Base-by-base conservation (phyloP, 331 rosid species). In the Malus hybrid region DNA sequence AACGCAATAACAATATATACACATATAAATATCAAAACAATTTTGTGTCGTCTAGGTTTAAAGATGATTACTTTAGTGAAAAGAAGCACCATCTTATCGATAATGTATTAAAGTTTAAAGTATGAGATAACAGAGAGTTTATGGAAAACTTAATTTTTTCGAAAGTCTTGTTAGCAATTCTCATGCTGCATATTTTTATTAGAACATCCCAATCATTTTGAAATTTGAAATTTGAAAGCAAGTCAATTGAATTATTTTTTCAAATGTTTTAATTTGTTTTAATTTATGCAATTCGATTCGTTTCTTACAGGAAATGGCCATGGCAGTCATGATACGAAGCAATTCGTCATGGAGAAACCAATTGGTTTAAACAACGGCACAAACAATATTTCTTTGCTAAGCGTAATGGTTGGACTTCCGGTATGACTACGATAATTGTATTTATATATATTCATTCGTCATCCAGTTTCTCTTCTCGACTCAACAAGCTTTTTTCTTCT, bases 351-450 rank as follows among this genome's bases (percentile, higher is more conserved):
- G 75, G 90, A 87, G 80, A 29, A 52, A 12, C 82, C 88, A 3
- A 28, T 88, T 29, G 33, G 30, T 28, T 42, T 89, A 34, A 68
- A 26, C 44, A 76, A 83, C 66, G 93, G 95, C 60, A 73, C 72
- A 46, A 87, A 89, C 77, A 82, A 86, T 63, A 76, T 87, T 73
- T 81, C 89, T 28, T 55, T 89, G 48, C 86, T 86, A 10, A 85
- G 93, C 22, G 86, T 86, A 68, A 87, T 89, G 86, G 95, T 84
- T 69, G 95, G 97, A 69, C 73, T 91, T 63, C 89, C 93, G 77
- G 97, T 89, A 84, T 11, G 39, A 1, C 1, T 14, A 1, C 58
- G 12, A 39, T 39, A 0, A 15, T 19, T 4, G 7, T 22, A 55
- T 1, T n/a, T 55, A 4, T 55, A 19, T 48, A 32, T 44, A 39